These are phyloP conservation scores for Entomortierella chlamydospora DNA, from an alignment of 192 early-diverging fungal species.

Conservation along the genomic window DNA sequence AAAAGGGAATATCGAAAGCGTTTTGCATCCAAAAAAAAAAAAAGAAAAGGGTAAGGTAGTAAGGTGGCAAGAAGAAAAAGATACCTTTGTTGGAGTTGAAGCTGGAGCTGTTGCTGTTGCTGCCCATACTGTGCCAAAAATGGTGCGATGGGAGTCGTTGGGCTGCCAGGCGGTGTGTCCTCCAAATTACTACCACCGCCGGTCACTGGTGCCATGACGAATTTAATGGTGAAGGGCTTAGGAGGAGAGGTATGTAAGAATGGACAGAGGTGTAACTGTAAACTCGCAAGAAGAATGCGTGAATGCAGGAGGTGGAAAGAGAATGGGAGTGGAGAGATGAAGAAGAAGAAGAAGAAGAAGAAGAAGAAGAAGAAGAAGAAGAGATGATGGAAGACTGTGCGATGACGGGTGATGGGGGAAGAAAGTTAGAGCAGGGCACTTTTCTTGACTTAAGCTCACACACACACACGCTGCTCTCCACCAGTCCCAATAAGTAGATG, in stretches of 20 bases:
- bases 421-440: not conserved
- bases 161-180: constrained; percentile 37
- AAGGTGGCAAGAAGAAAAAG: not conserved
- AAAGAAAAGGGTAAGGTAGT: not conserved
- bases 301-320: too few species aligned
- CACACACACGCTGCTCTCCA: too few species aligned
- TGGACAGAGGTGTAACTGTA: too few species aligned
- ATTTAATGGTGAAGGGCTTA: constrained; percentile 12
- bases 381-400: not conserved
- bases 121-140: constrained; percentile 31
- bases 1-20: too few species aligned
- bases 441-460: not conserved
- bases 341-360: too few species aligned
- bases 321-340: too few species aligned
- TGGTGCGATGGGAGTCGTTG: constrained; percentile 31
- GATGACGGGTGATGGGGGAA: not conserved
- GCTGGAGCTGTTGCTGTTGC: constrained; percentile 27
- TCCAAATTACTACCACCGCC: not conserved
- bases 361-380: too few species aligned
- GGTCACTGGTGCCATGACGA: constrained; percentile 21
- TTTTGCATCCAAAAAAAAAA: constrained; percentile 10
- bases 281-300: too few species aligned
- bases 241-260: not conserved
- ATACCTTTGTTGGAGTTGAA: constrained; percentile 22
- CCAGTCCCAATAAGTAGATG: too few species aligned